Percentiles rank a stretch among this genome's conserved stretches.
Evolutionary conservation across 225 moss, liverwort and hornwort genomes (phyloP).

Genomic region (Bryoerythrophyllum caledonicum): DNA sequence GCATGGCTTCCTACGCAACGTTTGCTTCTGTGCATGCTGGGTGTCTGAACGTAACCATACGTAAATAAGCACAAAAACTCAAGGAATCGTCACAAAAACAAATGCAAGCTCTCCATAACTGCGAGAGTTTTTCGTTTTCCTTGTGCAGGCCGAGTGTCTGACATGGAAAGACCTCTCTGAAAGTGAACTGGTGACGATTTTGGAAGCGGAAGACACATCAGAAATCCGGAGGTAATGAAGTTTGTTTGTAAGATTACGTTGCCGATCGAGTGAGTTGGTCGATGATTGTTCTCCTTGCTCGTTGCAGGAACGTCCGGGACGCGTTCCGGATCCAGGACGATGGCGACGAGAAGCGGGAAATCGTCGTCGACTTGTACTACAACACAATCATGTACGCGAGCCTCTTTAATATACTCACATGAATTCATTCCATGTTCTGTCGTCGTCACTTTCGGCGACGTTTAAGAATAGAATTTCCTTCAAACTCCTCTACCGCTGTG

Average conservation of each 20-base stretch:
- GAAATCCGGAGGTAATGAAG: constrained; percentile 80
- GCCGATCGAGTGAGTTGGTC: no score
- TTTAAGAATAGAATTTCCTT: no score
- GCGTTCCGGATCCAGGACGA: constrained; percentile 48
- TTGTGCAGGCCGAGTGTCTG: constrained; percentile 59
- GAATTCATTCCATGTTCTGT: no score
- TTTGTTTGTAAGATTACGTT: no score
- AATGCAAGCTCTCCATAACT: not conserved
- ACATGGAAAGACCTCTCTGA: constrained; percentile 85
- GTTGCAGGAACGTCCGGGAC: constrained; percentile 41
- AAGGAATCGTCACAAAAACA: not conserved
- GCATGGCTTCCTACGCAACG: no score
- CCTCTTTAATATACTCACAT: no score
- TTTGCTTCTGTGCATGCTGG: no score
- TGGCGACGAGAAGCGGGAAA: constrained; percentile 73
- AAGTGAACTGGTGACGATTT: constrained; percentile 60
- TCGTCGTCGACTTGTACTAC: constrained; percentile 71
- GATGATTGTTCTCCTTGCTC: no score
- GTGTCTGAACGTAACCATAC: no score
- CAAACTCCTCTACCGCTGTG: no score
- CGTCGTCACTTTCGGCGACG: no score
- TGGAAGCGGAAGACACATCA: constrained; percentile 52
- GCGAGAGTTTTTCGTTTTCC: not conserved
- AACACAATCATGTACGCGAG: constrained; percentile 72
- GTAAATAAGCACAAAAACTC: no score